Evolutionary conservation across 306 rosid species (phyloP), one percentile per base, ranked within the genome.

Genomic region (Begonia peltatifolia): DNA sequence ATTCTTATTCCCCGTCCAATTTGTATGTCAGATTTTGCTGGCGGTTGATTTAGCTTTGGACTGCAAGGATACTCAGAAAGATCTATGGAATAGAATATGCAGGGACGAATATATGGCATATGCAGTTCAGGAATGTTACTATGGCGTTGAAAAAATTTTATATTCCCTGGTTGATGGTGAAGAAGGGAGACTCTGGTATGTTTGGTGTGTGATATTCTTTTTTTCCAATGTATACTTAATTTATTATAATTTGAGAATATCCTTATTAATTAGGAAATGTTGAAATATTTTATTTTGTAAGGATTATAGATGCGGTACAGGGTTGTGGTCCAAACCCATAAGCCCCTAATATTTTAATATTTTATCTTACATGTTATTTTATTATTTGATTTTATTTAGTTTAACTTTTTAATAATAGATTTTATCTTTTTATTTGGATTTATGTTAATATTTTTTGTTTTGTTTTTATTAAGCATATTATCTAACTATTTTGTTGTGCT

Each of bases 71-170:
- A 68, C 75, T 17, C 97, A 90, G 74, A 52, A 22, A 67, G 97
- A 85, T 68, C 81, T 90, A 41, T 90, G 97, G 97, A 69, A 38
- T 73, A 90, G 97, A 76, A 74, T 90, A 66, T 38, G 76, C 48
- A 79, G 77, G 77, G 97, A 90, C 62, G 92, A 85, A 59, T 90
- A 90, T 71, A 90, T 90, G 97, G 84, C 82, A 42, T 90, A 90
- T 72, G 97, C 97, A 46, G 94, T 90, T 69, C 73, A 69, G 65
- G 97, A 90, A 67, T 80, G 94, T 79, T 90, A 78, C 70, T 63
- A 54, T 74, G 78, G 94, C 54, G 62, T 90, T 64, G 97, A 90
- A 71, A 85, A 83, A 54, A 84, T 85, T 55, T 74, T 90, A 63
- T 71, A 76, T 72, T 75, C 95, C 16, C 64, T 83, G 63, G 89